A percentile compares a stretch with the other conserved stretches of the same genome.
Evolutionary conservation across 2,329 filamentous ascomycete genomes (phyloP).

Genomic region (Nothomitra cinnamomea): DNA sequence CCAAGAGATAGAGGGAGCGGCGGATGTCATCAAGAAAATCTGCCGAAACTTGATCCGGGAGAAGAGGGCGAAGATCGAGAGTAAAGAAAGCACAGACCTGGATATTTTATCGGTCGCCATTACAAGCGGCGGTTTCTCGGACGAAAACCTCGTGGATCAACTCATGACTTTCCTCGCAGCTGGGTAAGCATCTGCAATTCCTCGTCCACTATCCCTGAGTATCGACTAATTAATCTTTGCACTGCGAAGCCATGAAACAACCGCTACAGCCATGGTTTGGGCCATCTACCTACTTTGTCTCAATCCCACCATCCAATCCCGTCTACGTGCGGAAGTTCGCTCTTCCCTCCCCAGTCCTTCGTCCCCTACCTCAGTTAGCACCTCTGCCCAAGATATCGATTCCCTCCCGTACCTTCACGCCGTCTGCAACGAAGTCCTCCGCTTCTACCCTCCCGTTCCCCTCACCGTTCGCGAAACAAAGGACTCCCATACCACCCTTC

Average conservation of each 20-base stretch:
- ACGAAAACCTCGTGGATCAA: slow-evolving; percentile 71
- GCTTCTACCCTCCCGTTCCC: slow-evolving; percentile 55
- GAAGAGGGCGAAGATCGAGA: slow-evolving; percentile 43
- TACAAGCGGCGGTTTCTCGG: slow-evolving; percentile 55
- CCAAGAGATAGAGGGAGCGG: slow-evolving; percentile 39
- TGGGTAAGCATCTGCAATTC: slow-evolving; percentile 22
- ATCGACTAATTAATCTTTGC: slow-evolving; percentile 13
- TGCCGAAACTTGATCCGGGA: slow-evolving; percentile 52
- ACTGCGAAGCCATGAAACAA: slow-evolving; percentile 47
- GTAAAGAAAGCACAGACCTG: slow-evolving; percentile 32
- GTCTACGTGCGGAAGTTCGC: slow-evolving; percentile 52
- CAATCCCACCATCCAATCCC: slow-evolving; percentile 45
- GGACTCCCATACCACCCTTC: slow-evolving; percentile 42
- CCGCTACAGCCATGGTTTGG: slow-evolving; percentile 61
- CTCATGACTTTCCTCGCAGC: slow-evolving; percentile 82
- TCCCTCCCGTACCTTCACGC: slow-evolving; percentile 64
- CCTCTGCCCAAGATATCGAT: slow-evolving; percentile 35
- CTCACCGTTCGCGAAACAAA: slow-evolving; percentile 50
- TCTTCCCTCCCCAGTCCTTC: slow-evolving; percentile 35
- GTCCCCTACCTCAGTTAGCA: slow-evolving; percentile 14
- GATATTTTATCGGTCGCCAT: slow-evolving; percentile 75
- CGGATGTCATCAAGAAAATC: slow-evolving; percentile 41
- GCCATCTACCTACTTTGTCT: slow-evolving; percentile 51
- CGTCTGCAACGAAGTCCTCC: slow-evolving; percentile 60
- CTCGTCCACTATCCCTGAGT: neutral